Evolutionary conservation across 192 early-diverging fungal species (phyloP), one percentile per base, ranked within the genome.

Genomic region (Entophlyctis luteolus): DNA sequence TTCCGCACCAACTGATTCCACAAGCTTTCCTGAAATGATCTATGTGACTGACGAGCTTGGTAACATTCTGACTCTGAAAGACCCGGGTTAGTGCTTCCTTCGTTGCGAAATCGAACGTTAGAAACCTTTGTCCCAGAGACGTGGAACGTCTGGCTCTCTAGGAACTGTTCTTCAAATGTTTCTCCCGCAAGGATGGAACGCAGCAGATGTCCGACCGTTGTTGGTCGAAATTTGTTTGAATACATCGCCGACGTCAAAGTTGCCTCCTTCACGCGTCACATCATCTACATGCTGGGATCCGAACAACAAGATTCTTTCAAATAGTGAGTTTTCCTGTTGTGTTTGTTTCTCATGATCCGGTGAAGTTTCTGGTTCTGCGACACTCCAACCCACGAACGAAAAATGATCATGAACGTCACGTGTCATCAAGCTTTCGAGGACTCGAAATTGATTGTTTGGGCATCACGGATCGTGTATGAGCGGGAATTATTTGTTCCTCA

Each of bases 361-460:
- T 23, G 2, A 29, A 67, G 65, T 38, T 55, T 62, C 45, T 74
- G 72, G 72, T 74, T 76, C 47, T 74, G 72, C 50, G 72, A 74
- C 46, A 76, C 72, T 3, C 73, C 73, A 1, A 23, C 3, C 16
- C 16, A 48, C 22, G 72, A 74, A 48, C 69, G 72, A 27, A 73
- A 74, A 73, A 74, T 74, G 72, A 18, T 47, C 52, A 74, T 74
- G 72, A 75, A 75, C 25, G 57, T 74, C 2, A 45, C 71, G 5
- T 18, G 49, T 8, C 54, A 37, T 25, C 49, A 34, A 25, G 65
- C 50, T 2, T 46, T 70, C 32, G 62, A 48, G 16, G 52, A 54
- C 36, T 53, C 53, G 37, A 56, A 57, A 33, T 23, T 72, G 31
- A 72, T 72, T 20, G 37, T 72, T 25, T 72, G 72, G 72, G 47